These are phyloP conservation scores for Nyssa sinensis DNA, from an alignment of 148 eudicot genomes.

Conservation along the genomic window DNA sequence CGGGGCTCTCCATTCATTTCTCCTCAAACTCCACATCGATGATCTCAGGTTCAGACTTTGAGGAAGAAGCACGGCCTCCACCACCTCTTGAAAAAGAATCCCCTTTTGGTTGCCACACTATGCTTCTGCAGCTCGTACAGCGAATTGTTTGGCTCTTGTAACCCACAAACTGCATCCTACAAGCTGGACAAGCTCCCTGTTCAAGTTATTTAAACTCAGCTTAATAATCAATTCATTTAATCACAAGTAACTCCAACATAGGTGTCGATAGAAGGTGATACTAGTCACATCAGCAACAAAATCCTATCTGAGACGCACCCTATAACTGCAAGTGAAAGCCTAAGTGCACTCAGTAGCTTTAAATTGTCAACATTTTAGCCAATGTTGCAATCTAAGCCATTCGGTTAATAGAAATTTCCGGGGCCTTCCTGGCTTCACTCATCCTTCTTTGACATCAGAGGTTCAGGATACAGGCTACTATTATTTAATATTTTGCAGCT, in stretches of 20 bases:
- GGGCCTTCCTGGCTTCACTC: neutral
- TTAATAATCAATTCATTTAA: neutral
- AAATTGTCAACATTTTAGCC: neutral
- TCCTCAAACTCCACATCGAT: constrained; percentile 92
- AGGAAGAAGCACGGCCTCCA: constrained; percentile 30
- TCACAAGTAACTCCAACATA: neutral
- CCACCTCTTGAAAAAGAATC: constrained; percentile 59
- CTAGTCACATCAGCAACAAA: neutral
- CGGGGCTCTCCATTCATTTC: constrained; percentile 31
- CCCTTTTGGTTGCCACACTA: constrained; percentile 87
- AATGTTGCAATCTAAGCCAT: neutral
- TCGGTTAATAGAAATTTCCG: neutral
- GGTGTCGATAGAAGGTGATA: neutral
- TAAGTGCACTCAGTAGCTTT: too few relatives aligned
- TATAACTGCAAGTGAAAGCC: neutral
- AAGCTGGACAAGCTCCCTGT: constrained; percentile 97
- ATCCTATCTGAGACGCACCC: neutral
- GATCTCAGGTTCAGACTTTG: constrained; percentile 63
- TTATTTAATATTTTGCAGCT: too few relatives aligned
- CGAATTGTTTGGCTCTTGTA: constrained; percentile 57
- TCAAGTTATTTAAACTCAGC: neutral
- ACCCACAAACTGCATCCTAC: constrained; percentile 81
- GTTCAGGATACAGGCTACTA: too few relatives aligned
- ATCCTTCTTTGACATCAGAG: neutral
- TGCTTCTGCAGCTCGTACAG: constrained; percentile 74